phyloP scores from a whole-genome alignment of 192 early-diverging fungal genomes.

The Rhizophagus sp. region DNA sequence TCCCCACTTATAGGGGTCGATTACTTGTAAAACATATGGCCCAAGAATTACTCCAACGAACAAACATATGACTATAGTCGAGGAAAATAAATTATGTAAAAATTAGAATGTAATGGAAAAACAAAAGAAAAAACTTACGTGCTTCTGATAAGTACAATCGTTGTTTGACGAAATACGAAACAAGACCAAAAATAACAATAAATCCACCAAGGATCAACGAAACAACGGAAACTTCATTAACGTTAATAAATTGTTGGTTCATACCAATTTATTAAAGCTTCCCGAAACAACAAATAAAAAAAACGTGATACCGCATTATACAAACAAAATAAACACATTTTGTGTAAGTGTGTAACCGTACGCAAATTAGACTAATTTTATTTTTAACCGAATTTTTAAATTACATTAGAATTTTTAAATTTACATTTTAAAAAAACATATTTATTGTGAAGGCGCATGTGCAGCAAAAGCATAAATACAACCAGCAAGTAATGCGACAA shows the following conservation, averaged over 20 bases:
- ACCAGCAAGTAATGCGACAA: no score
- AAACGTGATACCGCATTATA: no score
- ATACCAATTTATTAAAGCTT: background rate
- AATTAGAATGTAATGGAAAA: background rate
- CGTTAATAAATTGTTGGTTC: background rate
- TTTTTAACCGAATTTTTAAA: no score
- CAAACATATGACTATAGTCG: conserved; percentile 9
- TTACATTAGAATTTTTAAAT: no score
- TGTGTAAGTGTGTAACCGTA: no score
- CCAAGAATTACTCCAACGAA: background rate
- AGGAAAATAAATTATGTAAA: background rate
- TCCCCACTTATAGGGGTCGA: conserved; percentile 16
- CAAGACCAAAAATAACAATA: conserved; percentile 65
- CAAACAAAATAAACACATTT: no score
- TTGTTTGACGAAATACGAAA: conserved; percentile 69
- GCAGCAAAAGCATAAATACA: no score
- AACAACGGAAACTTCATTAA: background rate
- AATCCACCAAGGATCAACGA: conserved; percentile 54
- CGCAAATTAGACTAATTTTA: no score
- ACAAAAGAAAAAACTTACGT: conserved; percentile 45
- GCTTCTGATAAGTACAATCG: conserved; percentile 73
- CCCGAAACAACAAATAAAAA: no score
- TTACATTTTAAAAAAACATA: no score
- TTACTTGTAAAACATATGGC: background rate
- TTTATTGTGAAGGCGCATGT: no score